Percentiles rank a stretch among this genome's conserved stretches.
Evolutionary conservation across 176 grass and related monocot genomes (phyloP).

Genomic region (Carex littledalei): DNA sequence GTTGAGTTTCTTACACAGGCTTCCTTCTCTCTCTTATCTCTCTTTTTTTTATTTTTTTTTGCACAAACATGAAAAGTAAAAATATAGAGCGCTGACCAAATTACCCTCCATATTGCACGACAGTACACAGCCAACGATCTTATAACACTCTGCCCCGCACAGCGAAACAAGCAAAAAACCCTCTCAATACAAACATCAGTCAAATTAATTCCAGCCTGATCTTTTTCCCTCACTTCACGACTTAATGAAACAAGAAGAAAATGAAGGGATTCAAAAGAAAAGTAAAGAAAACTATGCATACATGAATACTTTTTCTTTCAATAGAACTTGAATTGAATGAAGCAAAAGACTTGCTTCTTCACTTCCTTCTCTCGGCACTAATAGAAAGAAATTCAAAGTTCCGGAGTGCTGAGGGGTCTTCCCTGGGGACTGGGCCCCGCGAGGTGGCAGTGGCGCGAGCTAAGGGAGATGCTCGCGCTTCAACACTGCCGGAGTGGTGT

Average conservation of each 20-base stretch:
- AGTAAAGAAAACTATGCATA: conserved; percentile 18
- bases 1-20: conserved; percentile 13
- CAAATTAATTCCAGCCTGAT: conserved; percentile 11
- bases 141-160: background rate
- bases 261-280: conserved; percentile 14
- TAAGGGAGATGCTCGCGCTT: conserved; percentile 42
- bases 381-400: conserved; percentile 70
- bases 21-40: background rate
- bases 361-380: conserved; percentile 63
- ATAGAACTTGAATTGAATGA: background rate
- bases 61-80: conserved; percentile 8
- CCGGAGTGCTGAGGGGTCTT: conserved; percentile 31
- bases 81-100: conserved; percentile 13
- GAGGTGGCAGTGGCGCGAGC: conserved; percentile 11
- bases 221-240: conserved; percentile 11
- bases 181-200: background rate
- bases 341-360: conserved; percentile 17
- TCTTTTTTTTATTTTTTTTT: background rate
- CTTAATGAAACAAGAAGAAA: conserved; percentile 7
- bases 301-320: conserved; percentile 18
- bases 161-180: background rate
- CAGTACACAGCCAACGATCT: conserved; percentile 2
- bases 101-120: background rate
- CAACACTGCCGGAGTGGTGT: conserved; percentile 46
- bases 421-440: conserved; percentile 25